phyloP scores from a whole-genome alignment of 495 filamentous ascomycete genomes.

The Saxophila tyrrhenica region DNA sequence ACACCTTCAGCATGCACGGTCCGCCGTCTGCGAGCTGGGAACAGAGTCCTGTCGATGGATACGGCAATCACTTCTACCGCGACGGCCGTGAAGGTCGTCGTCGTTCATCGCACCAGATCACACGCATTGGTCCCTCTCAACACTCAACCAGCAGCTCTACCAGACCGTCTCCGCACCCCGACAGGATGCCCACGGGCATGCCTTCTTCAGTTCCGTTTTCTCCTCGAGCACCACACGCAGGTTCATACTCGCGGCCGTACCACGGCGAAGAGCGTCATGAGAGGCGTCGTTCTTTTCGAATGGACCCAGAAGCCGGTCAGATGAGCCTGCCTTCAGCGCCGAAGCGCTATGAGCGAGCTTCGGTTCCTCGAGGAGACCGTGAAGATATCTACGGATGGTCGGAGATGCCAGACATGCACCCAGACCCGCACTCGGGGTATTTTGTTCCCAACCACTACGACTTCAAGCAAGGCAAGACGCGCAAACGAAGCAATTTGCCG shows the following conservation, averaged over 20 bases:
- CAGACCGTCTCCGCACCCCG: background rate
- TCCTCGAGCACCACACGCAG: too few relatives aligned
- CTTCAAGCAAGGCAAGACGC: conserved; percentile 11
- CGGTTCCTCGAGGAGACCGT: background rate
- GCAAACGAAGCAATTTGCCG: conserved; percentile 18
- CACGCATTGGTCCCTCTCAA: background rate
- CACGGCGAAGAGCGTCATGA: too few relatives aligned
- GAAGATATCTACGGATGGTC: background rate
- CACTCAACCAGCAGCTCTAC: background rate
- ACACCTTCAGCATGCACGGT: background rate
- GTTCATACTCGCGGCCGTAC: too few relatives aligned
- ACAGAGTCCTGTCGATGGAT: too few relatives aligned
- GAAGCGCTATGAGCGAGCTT: background rate
- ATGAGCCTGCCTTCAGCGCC: background rate
- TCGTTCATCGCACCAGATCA: background rate
- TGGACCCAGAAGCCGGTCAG: background rate
- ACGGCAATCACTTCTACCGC: too few relatives aligned
- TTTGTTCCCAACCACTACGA: conserved; percentile 18
- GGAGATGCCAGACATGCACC: background rate
- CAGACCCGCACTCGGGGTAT: background rate
- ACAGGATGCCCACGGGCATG: background rate
- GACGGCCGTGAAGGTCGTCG: background rate
- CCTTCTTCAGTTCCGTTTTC: background rate
- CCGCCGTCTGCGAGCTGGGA: background rate
- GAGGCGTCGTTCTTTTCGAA: background rate